These are phyloP conservation scores for Phellopilus nigrolimitatus DNA, from an alignment of 1,284 basidiomycete species.

Conservation along the genomic window DNA sequence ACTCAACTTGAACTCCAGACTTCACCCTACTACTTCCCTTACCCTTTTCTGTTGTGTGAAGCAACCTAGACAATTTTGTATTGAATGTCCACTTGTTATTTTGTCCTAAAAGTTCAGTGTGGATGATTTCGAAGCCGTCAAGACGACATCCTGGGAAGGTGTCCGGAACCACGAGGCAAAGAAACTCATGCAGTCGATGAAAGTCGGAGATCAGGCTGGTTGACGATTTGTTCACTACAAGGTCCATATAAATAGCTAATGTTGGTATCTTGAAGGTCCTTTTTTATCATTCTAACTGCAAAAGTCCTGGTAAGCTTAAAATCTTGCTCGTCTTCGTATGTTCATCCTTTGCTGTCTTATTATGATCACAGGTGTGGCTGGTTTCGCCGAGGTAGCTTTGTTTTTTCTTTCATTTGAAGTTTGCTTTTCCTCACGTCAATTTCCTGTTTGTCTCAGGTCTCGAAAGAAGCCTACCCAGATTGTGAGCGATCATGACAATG, in stretches of 20 bases:
- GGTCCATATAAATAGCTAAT: slow-evolving; percentile 10
- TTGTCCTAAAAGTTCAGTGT: slow-evolving; percentile 62
- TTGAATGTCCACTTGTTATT: background rate
- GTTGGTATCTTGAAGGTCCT: slow-evolving; percentile 41
- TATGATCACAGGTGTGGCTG: slow-evolving; percentile 66
- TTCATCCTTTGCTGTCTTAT: background rate
- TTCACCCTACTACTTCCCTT: background rate
- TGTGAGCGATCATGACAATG: too few relatives aligned
- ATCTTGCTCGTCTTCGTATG: background rate
- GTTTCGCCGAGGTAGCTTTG: slow-evolving; percentile 81
- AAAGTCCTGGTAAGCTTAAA: slow-evolving; percentile 64
- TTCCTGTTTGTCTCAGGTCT: slow-evolving; percentile 44
- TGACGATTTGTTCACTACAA: background rate
- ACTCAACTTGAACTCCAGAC: slow-evolving; percentile 7
- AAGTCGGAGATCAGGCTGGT: slow-evolving; percentile 71
- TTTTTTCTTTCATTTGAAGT: too few relatives aligned
- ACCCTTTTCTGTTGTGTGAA: too few relatives aligned
- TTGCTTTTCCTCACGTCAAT: too few relatives aligned
- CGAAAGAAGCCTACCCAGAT: slow-evolving; percentile 85
- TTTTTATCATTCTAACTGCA: slow-evolving; percentile 94
- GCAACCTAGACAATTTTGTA: too few relatives aligned
- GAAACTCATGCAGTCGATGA: slow-evolving; percentile 92
- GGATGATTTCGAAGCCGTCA: slow-evolving; percentile 78
- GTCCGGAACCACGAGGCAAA: slow-evolving; percentile 89
- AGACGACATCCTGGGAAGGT: slow-evolving; percentile 86